Evolutionary conservation across 768 basidiomycete species (phyloP), one percentile per base, ranked within the genome.

Genomic region (Punctularia strigosozonata): DNA sequence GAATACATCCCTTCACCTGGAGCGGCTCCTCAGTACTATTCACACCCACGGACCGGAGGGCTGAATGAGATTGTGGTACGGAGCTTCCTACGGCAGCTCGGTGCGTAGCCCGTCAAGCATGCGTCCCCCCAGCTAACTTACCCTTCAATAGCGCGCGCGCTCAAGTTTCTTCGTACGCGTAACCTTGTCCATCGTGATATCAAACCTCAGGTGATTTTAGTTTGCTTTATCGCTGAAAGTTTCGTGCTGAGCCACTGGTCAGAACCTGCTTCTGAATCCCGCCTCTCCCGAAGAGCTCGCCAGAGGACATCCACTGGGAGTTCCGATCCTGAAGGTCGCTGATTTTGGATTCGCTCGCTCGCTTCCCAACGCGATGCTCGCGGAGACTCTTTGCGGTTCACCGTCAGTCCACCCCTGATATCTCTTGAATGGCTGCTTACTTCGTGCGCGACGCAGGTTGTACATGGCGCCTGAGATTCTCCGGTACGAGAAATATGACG

Each of bases 401-500:
- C 95, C 94, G 80, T 92, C 54, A 60, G 88, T 73, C 17, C 23
- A 6, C 36, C 32, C 36, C 20, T 5, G 5, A 22, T 14, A 3
- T 25, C n/a, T 13, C 28, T 10, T 30, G 10, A 30, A 10, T 10
- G 28, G 28, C 15, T 30, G 10, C 15, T 30, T 30, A 28, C 15
- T n/a, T 22, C 6, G 8, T 15, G 28, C 33, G 20, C 15, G 28
- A 15, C 22, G 5, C 40, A 91, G 89, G 35, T 62, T 99, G 22
- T 99, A 99, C 62, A 99, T 98, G 95, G 95, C 95, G 0, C 95
- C 95, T 0, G 95, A 99, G 60, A 98, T 99, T 50, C 64, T 99
- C 8, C 77, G 87, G 13, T 95, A 95, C 56, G 83, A 98, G 62
- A 92, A 92, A 55, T 98, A 99, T 59, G 91, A 95, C 56, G 92